phyloP scores from a whole-genome alignment of 495 filamentous ascomycete species.

The Tetracladium setigerum region DNA sequence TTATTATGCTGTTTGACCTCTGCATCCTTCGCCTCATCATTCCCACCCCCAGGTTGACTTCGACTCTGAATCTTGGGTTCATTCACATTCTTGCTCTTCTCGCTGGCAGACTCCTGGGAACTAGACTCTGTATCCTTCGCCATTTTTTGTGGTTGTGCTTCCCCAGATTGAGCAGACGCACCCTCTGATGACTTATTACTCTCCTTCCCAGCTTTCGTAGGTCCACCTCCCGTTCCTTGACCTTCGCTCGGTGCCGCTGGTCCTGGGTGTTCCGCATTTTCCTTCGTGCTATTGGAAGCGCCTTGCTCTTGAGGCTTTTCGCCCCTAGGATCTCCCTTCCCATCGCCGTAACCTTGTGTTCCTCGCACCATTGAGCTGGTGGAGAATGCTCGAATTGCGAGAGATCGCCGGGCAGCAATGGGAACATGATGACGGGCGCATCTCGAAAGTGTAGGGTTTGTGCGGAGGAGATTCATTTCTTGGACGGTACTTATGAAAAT shows the following conservation, averaged over 20 bases:
- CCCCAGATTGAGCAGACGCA: constrained; percentile 34
- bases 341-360: constrained; percentile 27
- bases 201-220: constrained; percentile 20
- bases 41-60: constrained; percentile 27
- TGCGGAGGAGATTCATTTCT: no score
- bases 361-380: neutral
- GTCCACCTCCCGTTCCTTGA: constrained; percentile 18
- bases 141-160: constrained; percentile 37
- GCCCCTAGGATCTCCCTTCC: constrained; percentile 24
- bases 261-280: constrained; percentile 27
- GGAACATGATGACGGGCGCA: no score
- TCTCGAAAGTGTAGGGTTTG: no score
- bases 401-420: no score
- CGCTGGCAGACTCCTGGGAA: constrained; percentile 3
- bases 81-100: neutral
- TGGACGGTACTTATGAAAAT: no score
- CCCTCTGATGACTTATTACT: constrained; percentile 28
- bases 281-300: constrained; percentile 16
- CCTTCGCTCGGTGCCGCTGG: constrained; percentile 25
- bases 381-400: no score
- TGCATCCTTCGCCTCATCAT: constrained; percentile 36
- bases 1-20: constrained; percentile 44
- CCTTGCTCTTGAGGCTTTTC: constrained; percentile 26
- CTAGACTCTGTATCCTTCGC: constrained; percentile 28
- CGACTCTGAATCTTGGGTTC: constrained; percentile 40